phyloP scores from a whole-genome alignment of 148 eudicot species.

The Camellia lanceoleosa region DNA sequence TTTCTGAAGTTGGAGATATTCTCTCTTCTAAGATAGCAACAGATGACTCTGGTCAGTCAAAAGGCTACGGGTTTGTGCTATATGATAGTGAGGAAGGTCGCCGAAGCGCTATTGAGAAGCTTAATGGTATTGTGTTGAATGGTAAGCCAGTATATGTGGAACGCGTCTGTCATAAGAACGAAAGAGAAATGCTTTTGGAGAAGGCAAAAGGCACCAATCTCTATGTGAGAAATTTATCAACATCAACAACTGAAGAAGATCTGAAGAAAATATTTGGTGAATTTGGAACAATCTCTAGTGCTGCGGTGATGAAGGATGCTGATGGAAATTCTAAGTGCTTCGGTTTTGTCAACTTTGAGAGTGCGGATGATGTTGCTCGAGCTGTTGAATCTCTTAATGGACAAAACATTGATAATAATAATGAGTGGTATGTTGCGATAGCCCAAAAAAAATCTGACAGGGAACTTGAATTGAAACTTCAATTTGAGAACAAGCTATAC shows the following conservation, averaged over 20 bases:
- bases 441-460: constrained; percentile 85
- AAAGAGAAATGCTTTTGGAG: constrained; percentile 59
- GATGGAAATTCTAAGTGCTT: too few species aligned
- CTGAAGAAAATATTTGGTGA: constrained; percentile 59
- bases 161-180: constrained; percentile 70
- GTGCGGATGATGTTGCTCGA: too few species aligned
- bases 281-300: constrained; percentile 67
- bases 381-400: constrained; percentile 38
- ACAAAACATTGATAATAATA: constrained; percentile 50
- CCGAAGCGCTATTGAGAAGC: constrained; percentile 75
- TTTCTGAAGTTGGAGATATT: constrained; percentile 71
- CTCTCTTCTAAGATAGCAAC: constrained; percentile 88
- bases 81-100: constrained; percentile 80
- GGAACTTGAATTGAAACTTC: constrained; percentile 56
- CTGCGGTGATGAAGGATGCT: constrained; percentile 56
- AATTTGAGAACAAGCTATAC: constrained; percentile 66
- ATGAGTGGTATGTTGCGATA: constrained; percentile 88
- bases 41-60: constrained; percentile 75
- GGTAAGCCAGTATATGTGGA: constrained; percentile 92
- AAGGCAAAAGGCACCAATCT: constrained; percentile 66
- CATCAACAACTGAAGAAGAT: constrained; percentile 66
- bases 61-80: constrained; percentile 94
- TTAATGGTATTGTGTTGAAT: constrained; percentile 79
- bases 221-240: constrained; percentile 73
- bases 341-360: too few species aligned